Conservation (phyloP, 1,284 basidiomycete genomes). For the Austroboletus niveus region DNA sequence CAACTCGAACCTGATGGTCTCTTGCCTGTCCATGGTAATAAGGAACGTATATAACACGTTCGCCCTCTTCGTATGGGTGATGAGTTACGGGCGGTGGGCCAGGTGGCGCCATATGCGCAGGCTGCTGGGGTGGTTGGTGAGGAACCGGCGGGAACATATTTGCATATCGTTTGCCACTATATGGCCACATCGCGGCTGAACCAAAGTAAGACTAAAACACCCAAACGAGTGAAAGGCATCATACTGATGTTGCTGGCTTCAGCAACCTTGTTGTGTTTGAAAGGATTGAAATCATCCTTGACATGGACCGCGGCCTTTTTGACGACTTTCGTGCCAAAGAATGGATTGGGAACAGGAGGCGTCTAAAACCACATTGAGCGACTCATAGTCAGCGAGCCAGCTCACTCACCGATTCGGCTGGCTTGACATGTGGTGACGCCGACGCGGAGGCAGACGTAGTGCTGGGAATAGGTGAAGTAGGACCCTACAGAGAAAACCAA, state of each 20-base stretch:
- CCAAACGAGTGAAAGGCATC: slow-evolving; percentile 31
- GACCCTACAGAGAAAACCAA: slow-evolving; percentile 36
- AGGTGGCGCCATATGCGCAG: slow-evolving; percentile 65
- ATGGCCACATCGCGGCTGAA: slow-evolving; percentile 80
- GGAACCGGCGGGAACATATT: slow-evolving; percentile 67
- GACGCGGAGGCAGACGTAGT: slow-evolving; percentile 44
- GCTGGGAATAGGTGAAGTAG: slow-evolving; percentile 47
- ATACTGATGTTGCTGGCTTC: slow-evolving; percentile 72
- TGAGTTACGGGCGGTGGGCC: slow-evolving; percentile 67
- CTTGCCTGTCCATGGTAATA: slow-evolving; percentile 73
- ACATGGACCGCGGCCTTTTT: slow-evolving; percentile 79
- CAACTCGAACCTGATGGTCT: slow-evolving; percentile 8
- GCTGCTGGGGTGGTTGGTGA: slow-evolving; percentile 57
- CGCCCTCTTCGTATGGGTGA: slow-evolving; percentile 71
- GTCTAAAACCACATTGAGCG: slow-evolving; percentile 25
- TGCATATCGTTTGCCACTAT: slow-evolving; percentile 82
- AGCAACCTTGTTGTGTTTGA: slow-evolving; percentile 80
- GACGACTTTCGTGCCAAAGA: slow-evolving; percentile 79
- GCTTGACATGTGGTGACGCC: slow-evolving; percentile 60
- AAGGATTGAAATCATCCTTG: slow-evolving; percentile 94
- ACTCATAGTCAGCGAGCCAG: not conserved
- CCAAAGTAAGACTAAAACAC: not conserved
- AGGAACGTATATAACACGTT: slow-evolving; percentile 66
- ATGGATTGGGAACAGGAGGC: slow-evolving; percentile 64
- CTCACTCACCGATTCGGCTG: slow-evolving; percentile 45